Evolutionary conservation across 768 basidiomycete genomes (phyloP), one percentile per base, ranked within the genome.

Genomic region (Peribolospora baueri): DNA sequence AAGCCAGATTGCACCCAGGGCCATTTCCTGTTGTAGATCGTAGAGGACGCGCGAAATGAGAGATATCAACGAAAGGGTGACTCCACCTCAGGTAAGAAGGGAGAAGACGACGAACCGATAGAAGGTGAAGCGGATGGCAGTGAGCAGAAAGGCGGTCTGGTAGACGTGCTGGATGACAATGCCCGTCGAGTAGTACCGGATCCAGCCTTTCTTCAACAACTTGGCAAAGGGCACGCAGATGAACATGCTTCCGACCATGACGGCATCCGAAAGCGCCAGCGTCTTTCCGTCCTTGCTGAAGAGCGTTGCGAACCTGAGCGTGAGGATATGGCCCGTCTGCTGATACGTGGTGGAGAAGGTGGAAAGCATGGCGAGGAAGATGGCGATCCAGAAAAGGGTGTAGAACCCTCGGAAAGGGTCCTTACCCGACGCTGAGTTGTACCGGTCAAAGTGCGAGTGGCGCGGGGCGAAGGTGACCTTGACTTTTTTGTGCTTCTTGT

Each of bases 81-180:
- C 3, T 49, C 42, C 39, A 13, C 47, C 41, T 48, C 13, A 37
- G 2, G 5, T 45, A 48, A 48, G 10, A 7, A 48, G 5, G 43
- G 39, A 42, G 11, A 25, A 9, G 11, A 37, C 41, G 8, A 53
- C 72, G 55, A 57, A 78, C 83, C 82, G 69, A 60, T 90, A 79
- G 65, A 84, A 90, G 0, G 88, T 93, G 88, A 90, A 95, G 48
- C 73, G 78, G 41, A 97, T 74, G 3, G 82, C 80, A 7, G 72
- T 68, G 46, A 73, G 74, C n/a, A 97, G 72, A 41, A 86, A 76
- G 1, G 69, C 62, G 0, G 81, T 76, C 68, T 97, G 91, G 51
- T 79, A 73, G 9, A 73, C 37, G 67, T 97, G 88, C 63, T 98
- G 93, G 1, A 95, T 62, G 37, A 79, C 61, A 13, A 81, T 58